Evolutionary conservation across 306 rosid genomes (phyloP).

Genomic region (Hippophae rhamnoides): DNA sequence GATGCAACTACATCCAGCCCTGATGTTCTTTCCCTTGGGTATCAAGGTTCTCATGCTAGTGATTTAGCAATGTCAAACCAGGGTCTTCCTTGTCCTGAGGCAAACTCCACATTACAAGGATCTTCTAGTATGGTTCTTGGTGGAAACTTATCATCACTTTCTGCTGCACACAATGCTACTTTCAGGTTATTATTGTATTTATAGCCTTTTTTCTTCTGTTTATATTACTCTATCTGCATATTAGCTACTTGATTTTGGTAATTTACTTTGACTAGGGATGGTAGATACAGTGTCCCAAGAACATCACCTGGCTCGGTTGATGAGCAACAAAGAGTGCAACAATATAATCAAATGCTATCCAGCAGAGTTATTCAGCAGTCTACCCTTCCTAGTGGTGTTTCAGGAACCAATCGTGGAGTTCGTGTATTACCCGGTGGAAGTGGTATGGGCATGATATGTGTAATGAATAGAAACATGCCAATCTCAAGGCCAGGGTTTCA

Average conservation of each 20-base stretch:
- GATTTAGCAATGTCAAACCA: conserved; percentile 66
- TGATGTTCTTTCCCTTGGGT: conserved; percentile 51
- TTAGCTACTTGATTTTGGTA: not conserved
- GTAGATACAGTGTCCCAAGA: conserved; percentile 65
- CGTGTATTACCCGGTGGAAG: conserved; percentile 74
- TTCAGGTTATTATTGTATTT: conserved; percentile 40
- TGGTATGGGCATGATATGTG: conserved; percentile 77
- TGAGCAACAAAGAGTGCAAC: conserved; percentile 85
- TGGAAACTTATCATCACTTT: conserved; percentile 47
- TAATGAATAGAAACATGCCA: conserved; percentile 67
- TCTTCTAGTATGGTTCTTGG: conserved; percentile 65
- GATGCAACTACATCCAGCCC: conserved; percentile 58
- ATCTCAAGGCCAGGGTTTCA: conserved; percentile 78
- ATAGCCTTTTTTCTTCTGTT: not conserved
- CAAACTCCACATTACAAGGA: conserved; percentile 57
- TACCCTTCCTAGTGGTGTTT: conserved; percentile 54
- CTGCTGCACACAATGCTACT: conserved; percentile 45
- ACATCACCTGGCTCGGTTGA: conserved; percentile 62
- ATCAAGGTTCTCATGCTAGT: conserved; percentile 68
- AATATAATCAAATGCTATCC: conserved; percentile 67
- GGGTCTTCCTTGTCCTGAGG: conserved; percentile 61
- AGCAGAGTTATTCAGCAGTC: conserved; percentile 67
- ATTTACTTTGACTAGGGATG: conserved; percentile 42
- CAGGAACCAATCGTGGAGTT: conserved; percentile 84
- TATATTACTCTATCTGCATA: not conserved